These are phyloP conservation scores for Fonsecaea pedrosoi DNA, from an alignment of 2,329 filamentous ascomycete species.

Conservation along the genomic window DNA sequence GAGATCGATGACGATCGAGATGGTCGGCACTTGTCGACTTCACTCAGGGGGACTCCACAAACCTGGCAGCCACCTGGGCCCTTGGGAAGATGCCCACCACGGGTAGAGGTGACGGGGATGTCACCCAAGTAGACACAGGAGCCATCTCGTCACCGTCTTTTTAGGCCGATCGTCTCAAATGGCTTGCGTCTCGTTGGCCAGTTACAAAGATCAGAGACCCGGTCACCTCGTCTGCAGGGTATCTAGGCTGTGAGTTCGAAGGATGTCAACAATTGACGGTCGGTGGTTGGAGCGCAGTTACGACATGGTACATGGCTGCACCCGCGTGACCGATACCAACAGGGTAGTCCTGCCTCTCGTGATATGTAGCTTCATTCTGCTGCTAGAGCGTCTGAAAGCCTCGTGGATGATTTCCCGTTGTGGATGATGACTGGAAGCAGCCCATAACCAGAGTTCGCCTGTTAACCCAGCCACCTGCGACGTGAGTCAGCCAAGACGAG, in stretches of 20 bases:
- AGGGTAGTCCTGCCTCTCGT: background rate
- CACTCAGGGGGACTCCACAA: slow-evolving; percentile 12
- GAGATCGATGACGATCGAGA: slow-evolving; percentile 10
- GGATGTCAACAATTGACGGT: background rate
- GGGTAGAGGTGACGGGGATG: slow-evolving; percentile 11
- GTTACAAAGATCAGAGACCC: background rate
- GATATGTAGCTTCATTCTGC: background rate
- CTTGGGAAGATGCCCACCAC: background rate
- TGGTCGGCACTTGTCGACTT: slow-evolving; percentile 1
- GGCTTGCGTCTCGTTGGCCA: background rate
- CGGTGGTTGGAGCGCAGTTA: background rate
- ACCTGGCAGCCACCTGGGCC: background rate
- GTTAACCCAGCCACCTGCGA: slow-evolving; percentile 4
- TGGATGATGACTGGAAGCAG: background rate
- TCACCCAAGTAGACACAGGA: no score
- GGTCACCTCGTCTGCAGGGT: background rate
- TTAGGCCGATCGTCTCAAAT: background rate
- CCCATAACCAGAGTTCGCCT: background rate
- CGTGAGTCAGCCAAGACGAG: slow-evolving; percentile 12
- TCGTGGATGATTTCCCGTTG: background rate
- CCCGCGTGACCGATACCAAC: background rate
- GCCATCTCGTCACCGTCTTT: background rate
- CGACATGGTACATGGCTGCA: background rate
- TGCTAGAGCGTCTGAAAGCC: background rate
- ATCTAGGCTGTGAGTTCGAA: background rate